Percentiles rank a stretch among this genome's conserved stretches.
Conservation (phyloP, 2,329 filamentous ascomycete genomes). For the Ceratocystis colombiana region DNA sequence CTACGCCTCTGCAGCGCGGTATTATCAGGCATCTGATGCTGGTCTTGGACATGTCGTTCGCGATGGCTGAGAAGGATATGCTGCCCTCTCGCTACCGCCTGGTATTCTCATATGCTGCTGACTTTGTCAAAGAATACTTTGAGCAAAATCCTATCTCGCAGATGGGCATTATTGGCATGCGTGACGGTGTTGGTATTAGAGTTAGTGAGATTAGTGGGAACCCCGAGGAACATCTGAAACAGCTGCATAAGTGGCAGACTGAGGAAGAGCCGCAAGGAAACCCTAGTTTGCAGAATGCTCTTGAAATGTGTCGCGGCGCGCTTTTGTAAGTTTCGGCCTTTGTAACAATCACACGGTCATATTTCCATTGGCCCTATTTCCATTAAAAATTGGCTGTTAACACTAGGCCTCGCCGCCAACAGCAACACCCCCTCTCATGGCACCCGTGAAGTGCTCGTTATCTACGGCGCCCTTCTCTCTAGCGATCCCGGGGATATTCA, state of each 20-base stretch:
- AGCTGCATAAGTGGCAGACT: constrained; percentile 54
- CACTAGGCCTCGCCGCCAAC: constrained; percentile 20
- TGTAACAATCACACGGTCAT: constrained; percentile 6
- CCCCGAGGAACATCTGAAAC: constrained; percentile 74
- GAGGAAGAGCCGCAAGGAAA: constrained; percentile 60
- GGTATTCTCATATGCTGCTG: constrained; percentile 68
- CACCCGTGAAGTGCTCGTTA: constrained; percentile 81
- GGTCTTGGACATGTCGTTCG: constrained; percentile 81
- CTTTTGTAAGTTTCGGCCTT: constrained; percentile 55
- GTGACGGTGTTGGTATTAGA: constrained; percentile 75
- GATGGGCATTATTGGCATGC: constrained; percentile 83
- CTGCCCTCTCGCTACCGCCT: constrained; percentile 78
- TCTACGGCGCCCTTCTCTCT: constrained; percentile 82
- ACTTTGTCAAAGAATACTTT: constrained; percentile 90
- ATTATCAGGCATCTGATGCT: constrained; percentile 95
- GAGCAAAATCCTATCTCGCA: constrained; percentile 98
- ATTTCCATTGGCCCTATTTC: background rate
- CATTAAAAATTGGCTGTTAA: constrained; percentile 18
- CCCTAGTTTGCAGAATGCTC: constrained; percentile 80
- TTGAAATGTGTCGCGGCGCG: constrained; percentile 87
- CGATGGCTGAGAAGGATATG: constrained; percentile 92
- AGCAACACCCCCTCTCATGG: constrained; percentile 87
- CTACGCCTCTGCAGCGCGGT: constrained; percentile 86
- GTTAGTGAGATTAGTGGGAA: constrained; percentile 89
- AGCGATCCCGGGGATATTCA: constrained; percentile 94